Evolutionary conservation across 176 grass and related monocot genomes (phyloP).

Genomic region (Poa annua): DNA sequence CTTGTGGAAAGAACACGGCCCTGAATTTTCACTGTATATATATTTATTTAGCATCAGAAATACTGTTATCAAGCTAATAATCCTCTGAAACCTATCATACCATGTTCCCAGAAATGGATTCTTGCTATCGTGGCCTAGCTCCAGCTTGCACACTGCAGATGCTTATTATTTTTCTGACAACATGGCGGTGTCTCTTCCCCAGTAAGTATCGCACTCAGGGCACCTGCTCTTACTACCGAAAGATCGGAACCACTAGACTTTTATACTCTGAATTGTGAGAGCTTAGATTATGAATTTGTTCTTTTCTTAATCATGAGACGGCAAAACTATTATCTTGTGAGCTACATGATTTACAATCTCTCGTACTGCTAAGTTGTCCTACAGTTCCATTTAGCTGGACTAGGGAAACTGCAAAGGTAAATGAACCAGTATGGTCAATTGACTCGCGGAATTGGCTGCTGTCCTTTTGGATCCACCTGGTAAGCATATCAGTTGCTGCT

Average conservation of each 20-base stretch:
- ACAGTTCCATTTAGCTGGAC: not conserved
- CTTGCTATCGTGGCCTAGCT: not conserved
- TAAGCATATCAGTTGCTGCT: slow-evolving; percentile 12
- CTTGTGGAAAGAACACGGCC: not conserved
- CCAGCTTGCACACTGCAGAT: not conserved
- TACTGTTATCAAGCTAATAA: slow-evolving; percentile 10
- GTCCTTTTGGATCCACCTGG: slow-evolving; percentile 17
- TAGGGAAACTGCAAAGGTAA: not conserved
- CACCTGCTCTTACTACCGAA: not conserved
- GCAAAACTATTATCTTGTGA: not conserved
- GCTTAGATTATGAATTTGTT: not conserved
- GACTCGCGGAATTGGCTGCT: slow-evolving; percentile 1
- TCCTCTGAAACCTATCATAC: slow-evolving; percentile 12
- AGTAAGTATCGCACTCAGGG: slow-evolving; percentile 21
- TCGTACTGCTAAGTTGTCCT: not conserved
- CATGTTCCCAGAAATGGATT: slow-evolving; percentile 1
- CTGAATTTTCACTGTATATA: not conserved
- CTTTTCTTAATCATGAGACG: not conserved
- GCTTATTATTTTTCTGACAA: not conserved
- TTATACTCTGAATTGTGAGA: not conserved
- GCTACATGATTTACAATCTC: not conserved
- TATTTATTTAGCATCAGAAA: slow-evolving; percentile 29
- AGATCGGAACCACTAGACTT: not conserved
- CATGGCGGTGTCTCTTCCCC: not conserved
- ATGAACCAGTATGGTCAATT: not conserved